A percentile compares a stretch with the other conserved stretches of the same genome.
Evolutionary conservation across 768 basidiomycete genomes (phyloP).

Genomic region (Boletellus ananiceps): DNA sequence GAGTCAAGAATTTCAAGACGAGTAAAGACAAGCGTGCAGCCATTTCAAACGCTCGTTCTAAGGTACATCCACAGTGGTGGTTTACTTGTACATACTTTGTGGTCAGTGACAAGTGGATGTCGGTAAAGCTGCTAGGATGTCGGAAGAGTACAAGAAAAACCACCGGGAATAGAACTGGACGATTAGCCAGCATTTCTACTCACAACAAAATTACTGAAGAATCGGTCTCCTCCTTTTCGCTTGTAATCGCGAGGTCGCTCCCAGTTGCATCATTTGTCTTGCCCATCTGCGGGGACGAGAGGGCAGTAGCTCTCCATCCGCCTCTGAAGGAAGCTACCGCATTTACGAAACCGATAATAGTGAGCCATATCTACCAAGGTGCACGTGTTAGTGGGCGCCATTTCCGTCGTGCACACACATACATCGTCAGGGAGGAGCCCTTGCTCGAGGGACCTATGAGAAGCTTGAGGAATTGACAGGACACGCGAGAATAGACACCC

Average conservation of each 20-base stretch:
- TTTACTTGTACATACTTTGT: not conserved
- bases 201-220: slow-evolving; percentile 4
- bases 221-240: slow-evolving; percentile 11
- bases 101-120: not conserved
- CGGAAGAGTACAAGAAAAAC: not conserved
- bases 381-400: slow-evolving; percentile 1
- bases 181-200: not conserved
- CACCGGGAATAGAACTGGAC: not conserved
- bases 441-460: slow-evolving; percentile 57
- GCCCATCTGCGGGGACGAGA: slow-evolving; percentile 7
- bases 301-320: slow-evolving; percentile 67
- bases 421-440: slow-evolving; percentile 69
- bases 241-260: not conserved
- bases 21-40: no score
- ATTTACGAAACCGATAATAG: slow-evolving; percentile 42
- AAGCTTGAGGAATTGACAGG: slow-evolving; percentile 1
- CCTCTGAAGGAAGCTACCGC: slow-evolving; percentile 59
- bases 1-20: no score
- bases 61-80: no score
- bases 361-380: slow-evolving; percentile 35
- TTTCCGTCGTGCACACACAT: slow-evolving; percentile 15
- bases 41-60: no score
- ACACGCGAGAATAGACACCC: slow-evolving; percentile 14
- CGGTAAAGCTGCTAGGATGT: not conserved
- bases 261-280: slow-evolving; percentile 1